These are phyloP conservation scores for Phytophthora aleatoria DNA, from an alignment of 352 stramenopile genomes.

Conservation along the genomic window DNA sequence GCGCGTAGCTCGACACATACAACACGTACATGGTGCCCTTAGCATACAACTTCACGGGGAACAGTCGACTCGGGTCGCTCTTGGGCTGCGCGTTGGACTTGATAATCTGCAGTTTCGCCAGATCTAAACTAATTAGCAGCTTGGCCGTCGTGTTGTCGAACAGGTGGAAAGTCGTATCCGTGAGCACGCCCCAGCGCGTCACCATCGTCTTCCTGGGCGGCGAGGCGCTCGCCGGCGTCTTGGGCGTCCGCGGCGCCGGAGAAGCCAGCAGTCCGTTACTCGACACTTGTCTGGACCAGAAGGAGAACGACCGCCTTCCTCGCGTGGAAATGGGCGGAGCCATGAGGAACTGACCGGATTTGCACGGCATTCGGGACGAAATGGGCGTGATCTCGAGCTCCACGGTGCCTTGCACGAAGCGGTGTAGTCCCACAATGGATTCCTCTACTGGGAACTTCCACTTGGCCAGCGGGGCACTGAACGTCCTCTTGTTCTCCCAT, in stretches of 20 bases:
- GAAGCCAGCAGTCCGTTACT: slow-evolving; percentile 45
- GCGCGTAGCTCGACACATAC: slow-evolving; percentile 75
- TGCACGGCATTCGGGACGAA: slow-evolving; percentile 62
- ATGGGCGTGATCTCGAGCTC: slow-evolving; percentile 62
- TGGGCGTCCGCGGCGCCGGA: slow-evolving; percentile 40
- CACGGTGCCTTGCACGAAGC: slow-evolving; percentile 68
- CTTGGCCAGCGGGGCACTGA: slow-evolving; percentile 59
- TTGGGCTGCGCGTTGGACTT: slow-evolving; percentile 52
- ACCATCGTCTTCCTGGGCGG: slow-evolving; percentile 59
- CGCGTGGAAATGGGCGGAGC: slow-evolving; percentile 46
- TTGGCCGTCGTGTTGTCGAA: slow-evolving; percentile 82
- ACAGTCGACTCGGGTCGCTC: slow-evolving; percentile 59
- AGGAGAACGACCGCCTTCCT: slow-evolving; percentile 56
- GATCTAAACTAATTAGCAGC: slow-evolving; percentile 66
- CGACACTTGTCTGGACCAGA: slow-evolving; percentile 64
- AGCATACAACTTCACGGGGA: slow-evolving; percentile 76
- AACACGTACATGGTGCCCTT: slow-evolving; percentile 72
- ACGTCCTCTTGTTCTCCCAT: slow-evolving; percentile 56
- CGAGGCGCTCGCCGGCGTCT: slow-evolving; percentile 51
- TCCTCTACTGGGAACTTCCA: slow-evolving; percentile 85
- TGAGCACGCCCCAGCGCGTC: slow-evolving; percentile 79
- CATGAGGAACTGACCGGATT: slow-evolving; percentile 82
- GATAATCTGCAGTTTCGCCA: slow-evolving; percentile 83
- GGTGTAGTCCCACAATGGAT: slow-evolving; percentile 64
- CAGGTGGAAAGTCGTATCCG: slow-evolving; percentile 78